Evolutionary conservation across 2,329 filamentous ascomycete species (phyloP).

Genomic region (Lachnellula occidentalis): DNA sequence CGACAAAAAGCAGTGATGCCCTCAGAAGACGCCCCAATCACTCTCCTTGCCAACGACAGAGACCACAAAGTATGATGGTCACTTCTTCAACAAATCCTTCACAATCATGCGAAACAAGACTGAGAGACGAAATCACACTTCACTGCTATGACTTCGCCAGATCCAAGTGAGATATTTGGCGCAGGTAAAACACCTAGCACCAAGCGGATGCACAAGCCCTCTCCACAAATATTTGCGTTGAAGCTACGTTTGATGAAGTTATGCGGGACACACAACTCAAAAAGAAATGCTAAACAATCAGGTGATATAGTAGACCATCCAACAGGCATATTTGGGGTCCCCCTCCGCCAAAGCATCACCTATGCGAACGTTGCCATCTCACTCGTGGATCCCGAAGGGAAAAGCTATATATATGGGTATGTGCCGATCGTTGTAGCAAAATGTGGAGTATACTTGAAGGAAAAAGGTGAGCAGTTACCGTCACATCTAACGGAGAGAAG

Average conservation of each 20-base stretch:
- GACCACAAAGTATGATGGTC: conserved; percentile 1
- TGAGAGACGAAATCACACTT: neutral
- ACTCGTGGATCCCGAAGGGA: conserved; percentile 82
- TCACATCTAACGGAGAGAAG: neutral
- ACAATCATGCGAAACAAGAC: neutral
- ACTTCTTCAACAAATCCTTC: neutral
- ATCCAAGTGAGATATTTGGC: conserved; percentile 1
- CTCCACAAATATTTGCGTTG: conserved; percentile 1
- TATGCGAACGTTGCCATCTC: conserved; percentile 99
- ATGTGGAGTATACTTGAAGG: conserved; percentile 94
- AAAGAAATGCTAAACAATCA: conserved; percentile 17
- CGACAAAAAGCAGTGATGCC: neutral
- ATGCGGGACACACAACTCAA: neutral
- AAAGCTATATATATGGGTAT: conserved; percentile 97
- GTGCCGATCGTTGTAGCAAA: conserved; percentile 98
- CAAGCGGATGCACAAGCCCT: neutral
- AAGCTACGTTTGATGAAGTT: neutral
- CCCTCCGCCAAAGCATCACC: conserved; percentile 87
- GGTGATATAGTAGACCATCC: conserved; percentile 31
- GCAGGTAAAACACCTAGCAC: conserved; percentile 1
- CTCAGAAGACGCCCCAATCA: neutral
- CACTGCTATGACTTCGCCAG: neutral
- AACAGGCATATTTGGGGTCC: conserved; percentile 88
- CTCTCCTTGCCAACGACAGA: neutral
- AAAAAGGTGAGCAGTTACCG: conserved; percentile 67